Conservation (phyloP, 1,284 basidiomycete genomes). For the Vanrija sp. region DNA sequence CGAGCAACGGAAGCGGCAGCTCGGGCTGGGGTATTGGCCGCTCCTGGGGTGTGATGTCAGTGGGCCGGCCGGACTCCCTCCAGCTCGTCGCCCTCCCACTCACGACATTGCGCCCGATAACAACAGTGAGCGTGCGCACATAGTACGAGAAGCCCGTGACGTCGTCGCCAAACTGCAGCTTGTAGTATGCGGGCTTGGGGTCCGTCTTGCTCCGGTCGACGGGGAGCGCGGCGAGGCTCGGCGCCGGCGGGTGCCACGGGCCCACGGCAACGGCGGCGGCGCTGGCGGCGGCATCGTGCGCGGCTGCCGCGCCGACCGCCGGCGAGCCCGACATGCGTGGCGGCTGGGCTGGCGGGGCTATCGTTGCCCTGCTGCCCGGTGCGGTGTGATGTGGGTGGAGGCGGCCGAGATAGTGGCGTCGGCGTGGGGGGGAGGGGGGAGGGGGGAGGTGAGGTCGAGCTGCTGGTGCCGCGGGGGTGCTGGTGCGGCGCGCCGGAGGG, state of each 20-base stretch:
- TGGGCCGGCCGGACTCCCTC: too few relatives aligned
- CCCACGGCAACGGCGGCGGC: not conserved
- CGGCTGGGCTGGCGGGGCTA: not conserved
- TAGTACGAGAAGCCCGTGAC: constrained; percentile 50
- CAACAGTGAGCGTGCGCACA: constrained; percentile 46
- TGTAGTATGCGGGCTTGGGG: constrained; percentile 49
- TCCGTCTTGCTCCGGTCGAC: constrained; percentile 47
- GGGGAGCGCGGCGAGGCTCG: constrained; percentile 42
- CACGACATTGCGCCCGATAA: constrained; percentile 46
- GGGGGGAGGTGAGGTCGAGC: not conserved
- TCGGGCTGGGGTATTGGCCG: too few relatives aligned
- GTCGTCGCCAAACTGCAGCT: constrained; percentile 49
- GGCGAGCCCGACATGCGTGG: constrained; percentile 4
- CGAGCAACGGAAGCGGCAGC: too few relatives aligned
- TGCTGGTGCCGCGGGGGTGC: not conserved
- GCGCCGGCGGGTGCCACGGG: constrained; percentile 41
- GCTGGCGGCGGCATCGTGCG: too few relatives aligned
- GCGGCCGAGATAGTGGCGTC: not conserved
- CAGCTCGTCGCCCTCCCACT: constrained; percentile 10
- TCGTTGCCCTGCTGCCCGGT: not conserved
- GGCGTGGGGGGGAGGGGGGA: not conserved
- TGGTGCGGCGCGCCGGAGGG: not conserved
- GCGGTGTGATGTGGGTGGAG: not conserved
- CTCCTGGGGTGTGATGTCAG: too few relatives aligned
- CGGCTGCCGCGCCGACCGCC: not conserved